Evolutionary conservation across 768 basidiomycete species (phyloP).

Genomic region (Dentipellis sp.): DNA sequence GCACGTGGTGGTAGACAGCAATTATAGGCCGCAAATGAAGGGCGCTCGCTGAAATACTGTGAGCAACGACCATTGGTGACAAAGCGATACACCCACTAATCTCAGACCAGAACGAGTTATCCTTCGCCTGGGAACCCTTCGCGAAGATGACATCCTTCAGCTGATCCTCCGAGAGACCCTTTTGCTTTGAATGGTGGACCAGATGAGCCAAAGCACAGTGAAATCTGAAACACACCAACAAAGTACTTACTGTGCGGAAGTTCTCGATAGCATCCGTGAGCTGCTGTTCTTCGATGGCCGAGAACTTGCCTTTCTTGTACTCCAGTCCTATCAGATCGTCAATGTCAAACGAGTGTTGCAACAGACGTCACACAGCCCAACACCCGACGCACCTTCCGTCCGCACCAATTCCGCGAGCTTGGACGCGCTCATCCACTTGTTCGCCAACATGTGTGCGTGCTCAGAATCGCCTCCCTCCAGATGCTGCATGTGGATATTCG

Average conservation of each 20-base stretch:
- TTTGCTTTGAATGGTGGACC: slow-evolving; percentile 27
- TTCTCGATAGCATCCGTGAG: slow-evolving; percentile 54
- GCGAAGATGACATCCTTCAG: slow-evolving; percentile 60
- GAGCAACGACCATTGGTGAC: not conserved
- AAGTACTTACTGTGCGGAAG: slow-evolving; percentile 43
- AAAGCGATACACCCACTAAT: slow-evolving; percentile 44
- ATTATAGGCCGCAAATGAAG: slow-evolving; percentile 72
- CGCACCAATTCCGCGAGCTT: slow-evolving; percentile 63
- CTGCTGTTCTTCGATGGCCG: slow-evolving; percentile 65
- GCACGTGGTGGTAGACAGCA: slow-evolving; percentile 77
- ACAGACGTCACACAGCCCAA: not conserved
- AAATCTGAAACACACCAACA: not conserved
- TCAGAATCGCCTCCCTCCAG: slow-evolving; percentile 33
- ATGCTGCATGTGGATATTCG: not conserved
- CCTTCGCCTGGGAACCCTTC: slow-evolving; percentile 44
- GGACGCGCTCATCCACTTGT: slow-evolving; percentile 66
- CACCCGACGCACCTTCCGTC: slow-evolving; percentile 43
- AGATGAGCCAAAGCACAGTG: not conserved
- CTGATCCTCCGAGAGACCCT: slow-evolving; percentile 44
- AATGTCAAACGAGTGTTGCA: slow-evolving; percentile 1
- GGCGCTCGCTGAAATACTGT: slow-evolving; percentile 41
- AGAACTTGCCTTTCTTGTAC: slow-evolving; percentile 85
- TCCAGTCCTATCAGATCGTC: slow-evolving; percentile 47
- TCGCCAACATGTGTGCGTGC: slow-evolving; percentile 64
- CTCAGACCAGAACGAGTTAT: slow-evolving; percentile 71